These are phyloP conservation scores for Phytophthora macrochlamydospora DNA, from an alignment of 352 stramenopile species.

Conservation along the genomic window DNA sequence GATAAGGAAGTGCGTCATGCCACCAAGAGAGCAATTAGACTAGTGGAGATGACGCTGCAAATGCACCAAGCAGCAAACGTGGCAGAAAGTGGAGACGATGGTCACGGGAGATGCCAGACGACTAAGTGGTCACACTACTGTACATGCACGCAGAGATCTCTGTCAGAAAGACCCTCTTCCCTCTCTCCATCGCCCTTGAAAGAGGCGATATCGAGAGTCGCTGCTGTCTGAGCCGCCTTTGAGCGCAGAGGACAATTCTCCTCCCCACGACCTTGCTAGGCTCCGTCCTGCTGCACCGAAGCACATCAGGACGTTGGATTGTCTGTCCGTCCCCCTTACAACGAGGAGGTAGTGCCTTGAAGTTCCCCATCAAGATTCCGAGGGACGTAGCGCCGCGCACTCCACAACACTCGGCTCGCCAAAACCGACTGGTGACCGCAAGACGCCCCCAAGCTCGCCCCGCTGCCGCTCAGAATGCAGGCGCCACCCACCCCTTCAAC, in stretches of 20 bases:
- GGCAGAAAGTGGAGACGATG: slow-evolving; percentile 22
- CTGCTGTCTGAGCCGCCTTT: slow-evolving; percentile 75
- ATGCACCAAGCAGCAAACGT: slow-evolving; percentile 3
- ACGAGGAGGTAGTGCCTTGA: slow-evolving; percentile 81
- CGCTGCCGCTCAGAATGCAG: slow-evolving; percentile 4
- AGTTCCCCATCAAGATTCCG: slow-evolving; percentile 84
- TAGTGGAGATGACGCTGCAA: slow-evolving; percentile 16
- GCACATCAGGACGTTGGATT: slow-evolving; percentile 17
- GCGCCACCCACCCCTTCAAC: slow-evolving; percentile 9
- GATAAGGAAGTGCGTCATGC: slow-evolving; percentile 52
- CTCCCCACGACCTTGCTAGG: slow-evolving; percentile 61
- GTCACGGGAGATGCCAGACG: slow-evolving; percentile 32
- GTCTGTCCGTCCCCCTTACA: slow-evolving; percentile 78
- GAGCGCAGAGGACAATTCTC: slow-evolving; percentile 60
- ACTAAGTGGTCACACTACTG: slow-evolving; percentile 22
- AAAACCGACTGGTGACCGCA: slow-evolving; percentile 63
- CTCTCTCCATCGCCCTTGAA: slow-evolving; percentile 2
- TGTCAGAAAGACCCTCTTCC: slow-evolving; percentile 24
- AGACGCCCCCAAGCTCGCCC: slow-evolving; percentile 3
- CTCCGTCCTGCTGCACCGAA: slow-evolving; percentile 20
- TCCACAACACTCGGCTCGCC: slow-evolving; percentile 60
- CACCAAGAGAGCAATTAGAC: slow-evolving; percentile 19
- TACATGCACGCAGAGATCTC: slow-evolving; percentile 2
- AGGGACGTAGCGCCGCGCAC: slow-evolving; percentile 46
- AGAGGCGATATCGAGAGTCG: slow-evolving; percentile 16